Evolutionary conservation across 2,329 filamentous ascomycete genomes (phyloP).

Genomic region (Diaporthe aspalathi): DNA sequence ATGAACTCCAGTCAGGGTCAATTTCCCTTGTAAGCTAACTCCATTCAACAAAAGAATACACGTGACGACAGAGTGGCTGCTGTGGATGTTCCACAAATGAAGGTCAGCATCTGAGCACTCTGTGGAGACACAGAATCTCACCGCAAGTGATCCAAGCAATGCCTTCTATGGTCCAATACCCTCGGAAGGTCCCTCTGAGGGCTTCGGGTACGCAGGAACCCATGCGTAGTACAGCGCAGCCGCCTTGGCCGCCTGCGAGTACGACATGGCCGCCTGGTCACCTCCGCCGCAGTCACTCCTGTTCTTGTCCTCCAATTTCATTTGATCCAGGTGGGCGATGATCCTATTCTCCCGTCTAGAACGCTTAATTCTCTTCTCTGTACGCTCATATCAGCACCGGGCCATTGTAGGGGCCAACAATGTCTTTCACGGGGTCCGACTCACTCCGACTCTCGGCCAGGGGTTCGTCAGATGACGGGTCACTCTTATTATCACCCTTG

Average conservation of each 20-base stretch:
- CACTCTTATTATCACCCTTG: not conserved
- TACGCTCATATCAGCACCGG: not conserved
- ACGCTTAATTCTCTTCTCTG: not conserved
- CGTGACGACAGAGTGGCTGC: not conserved
- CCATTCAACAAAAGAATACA: too few species aligned
- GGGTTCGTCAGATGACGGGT: too few species aligned
- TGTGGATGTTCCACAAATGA: not conserved
- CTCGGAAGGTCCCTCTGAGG: not conserved
- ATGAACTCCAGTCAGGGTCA: not conserved
- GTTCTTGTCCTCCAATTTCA: not conserved
- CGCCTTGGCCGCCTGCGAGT: conserved; percentile 4
- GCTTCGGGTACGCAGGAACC: not conserved
- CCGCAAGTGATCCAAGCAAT: not conserved
- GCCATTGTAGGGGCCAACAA: not conserved
- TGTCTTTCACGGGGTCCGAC: not conserved
- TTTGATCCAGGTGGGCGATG: too few species aligned
- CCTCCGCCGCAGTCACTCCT: not conserved
- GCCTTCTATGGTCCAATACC: not conserved
- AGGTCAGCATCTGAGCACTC: not conserved
- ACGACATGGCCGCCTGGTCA: not conserved
- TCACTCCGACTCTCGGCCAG: not conserved
- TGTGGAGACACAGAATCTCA: not conserved
- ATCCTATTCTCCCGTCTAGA: not conserved
- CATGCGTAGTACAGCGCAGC: conserved; percentile 1
- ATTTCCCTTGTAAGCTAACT: not conserved